Evolutionary conservation across 2,329 filamentous ascomycete genomes (phyloP).

Genomic region (Neocatenulostroma microsporum): DNA sequence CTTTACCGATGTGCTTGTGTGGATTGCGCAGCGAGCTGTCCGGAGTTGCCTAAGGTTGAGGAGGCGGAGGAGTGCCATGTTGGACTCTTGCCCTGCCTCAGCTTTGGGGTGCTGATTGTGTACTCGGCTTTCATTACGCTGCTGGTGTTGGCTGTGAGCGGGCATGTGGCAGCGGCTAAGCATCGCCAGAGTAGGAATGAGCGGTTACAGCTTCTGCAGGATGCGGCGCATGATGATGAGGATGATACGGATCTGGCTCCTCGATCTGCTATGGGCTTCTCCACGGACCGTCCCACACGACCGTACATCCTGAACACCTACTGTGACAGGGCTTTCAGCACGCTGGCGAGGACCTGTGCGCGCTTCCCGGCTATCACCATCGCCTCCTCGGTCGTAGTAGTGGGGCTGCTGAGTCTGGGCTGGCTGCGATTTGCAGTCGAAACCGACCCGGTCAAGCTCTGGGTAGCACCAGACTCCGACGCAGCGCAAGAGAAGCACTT

Average conservation of each 20-base stretch:
- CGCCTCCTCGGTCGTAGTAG: conserved; percentile 61
- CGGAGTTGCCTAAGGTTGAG: conserved; percentile 68
- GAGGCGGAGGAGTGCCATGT: conserved; percentile 68
- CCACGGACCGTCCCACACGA: conserved; percentile 60
- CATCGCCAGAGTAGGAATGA: conserved; percentile 70
- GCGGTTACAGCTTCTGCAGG: conserved; percentile 77
- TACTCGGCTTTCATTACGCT: conserved; percentile 69
- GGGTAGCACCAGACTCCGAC: conserved; percentile 90
- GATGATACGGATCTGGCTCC: conserved; percentile 75
- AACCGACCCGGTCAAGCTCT: conserved; percentile 79
- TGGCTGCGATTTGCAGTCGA: conserved; percentile 88
- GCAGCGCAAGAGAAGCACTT: conserved; percentile 90
- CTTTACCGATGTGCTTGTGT: conserved; percentile 86
- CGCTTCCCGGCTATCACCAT: conserved; percentile 82
- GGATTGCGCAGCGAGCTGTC: conserved; percentile 82
- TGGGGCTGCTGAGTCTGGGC: conserved; percentile 72
- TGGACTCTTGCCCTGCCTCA: conserved; percentile 82
- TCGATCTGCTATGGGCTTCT: conserved; percentile 63
- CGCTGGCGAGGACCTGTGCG: conserved; percentile 71
- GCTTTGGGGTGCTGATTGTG: conserved; percentile 80
- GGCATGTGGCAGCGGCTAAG: conserved; percentile 67
- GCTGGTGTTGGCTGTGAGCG: conserved; percentile 58
- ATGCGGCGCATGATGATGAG: conserved; percentile 75
- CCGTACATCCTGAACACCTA: conserved; percentile 78
- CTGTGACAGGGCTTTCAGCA: conserved; percentile 72